Percentiles rank a stretch among this genome's conserved stretches.
Evolutionary conservation across 768 basidiomycete genomes (phyloP).

Genomic region (Boletus pseudo-olivaceus): DNA sequence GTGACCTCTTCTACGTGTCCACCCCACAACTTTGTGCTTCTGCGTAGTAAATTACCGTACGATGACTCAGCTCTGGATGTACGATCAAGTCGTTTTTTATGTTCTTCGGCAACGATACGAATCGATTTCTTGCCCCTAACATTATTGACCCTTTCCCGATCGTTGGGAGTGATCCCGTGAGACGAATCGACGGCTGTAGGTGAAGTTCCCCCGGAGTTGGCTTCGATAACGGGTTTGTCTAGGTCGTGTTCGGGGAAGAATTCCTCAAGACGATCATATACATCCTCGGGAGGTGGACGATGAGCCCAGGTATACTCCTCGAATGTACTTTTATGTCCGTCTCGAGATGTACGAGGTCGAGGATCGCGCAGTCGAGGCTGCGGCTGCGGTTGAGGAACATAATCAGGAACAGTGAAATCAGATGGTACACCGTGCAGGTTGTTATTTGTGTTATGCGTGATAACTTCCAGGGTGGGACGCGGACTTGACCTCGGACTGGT

Average conservation of each 20-base stretch:
- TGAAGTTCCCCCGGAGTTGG: conserved; percentile 73
- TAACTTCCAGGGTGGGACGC: conserved; percentile 31
- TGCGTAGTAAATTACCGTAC: conserved; percentile 54
- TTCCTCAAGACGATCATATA: conserved; percentile 87
- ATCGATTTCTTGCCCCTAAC: conserved; percentile 85
- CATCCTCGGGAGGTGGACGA: conserved; percentile 87
- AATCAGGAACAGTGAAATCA: conserved; percentile 19
- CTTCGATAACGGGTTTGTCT: conserved; percentile 93
- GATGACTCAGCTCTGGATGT: conserved; percentile 57
- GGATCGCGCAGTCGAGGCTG: conserved; percentile 15
- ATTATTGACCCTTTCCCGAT: conserved; percentile 39
- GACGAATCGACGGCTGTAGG: conserved; percentile 61
- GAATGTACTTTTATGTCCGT: conserved; percentile 46
- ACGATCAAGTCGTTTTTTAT: conserved; percentile 73
- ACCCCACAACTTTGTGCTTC: conserved; percentile 96
- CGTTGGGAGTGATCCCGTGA: conserved; percentile 34
- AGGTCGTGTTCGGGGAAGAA: conserved; percentile 97
- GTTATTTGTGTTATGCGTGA: conserved; percentile 19
- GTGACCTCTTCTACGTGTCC: conserved; percentile 91
- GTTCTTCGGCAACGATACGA: conserved; percentile 84
- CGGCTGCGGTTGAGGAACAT: conserved; percentile 12
- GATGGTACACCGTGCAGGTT: conserved; percentile 14
- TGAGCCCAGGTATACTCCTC: conserved; percentile 81
- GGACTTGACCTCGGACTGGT: conserved; percentile 19
- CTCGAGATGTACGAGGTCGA: conserved; percentile 27